Percentiles rank a stretch among this genome's conserved stretches.
Evolutionary conservation across 352 stramenopile genomes (phyloP).

Genomic region (Albugo laibachii): DNA sequence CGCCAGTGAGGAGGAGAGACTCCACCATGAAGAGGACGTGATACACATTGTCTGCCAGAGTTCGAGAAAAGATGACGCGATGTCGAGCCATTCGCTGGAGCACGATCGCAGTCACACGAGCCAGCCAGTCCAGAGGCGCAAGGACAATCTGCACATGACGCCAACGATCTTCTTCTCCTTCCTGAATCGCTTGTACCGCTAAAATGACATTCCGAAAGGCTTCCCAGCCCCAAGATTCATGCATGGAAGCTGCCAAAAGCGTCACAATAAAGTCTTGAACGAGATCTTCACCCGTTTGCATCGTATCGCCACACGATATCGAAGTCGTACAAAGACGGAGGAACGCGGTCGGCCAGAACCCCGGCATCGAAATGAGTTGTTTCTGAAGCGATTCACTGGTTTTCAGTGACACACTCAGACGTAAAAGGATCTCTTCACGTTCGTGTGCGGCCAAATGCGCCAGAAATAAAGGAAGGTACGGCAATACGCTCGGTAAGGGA

Average conservation of each 20-base stretch:
- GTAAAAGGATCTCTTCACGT: conserved; percentile 68
- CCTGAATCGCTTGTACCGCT: conserved; percentile 30
- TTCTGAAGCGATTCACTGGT: conserved; percentile 49
- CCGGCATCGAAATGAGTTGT: conserved; percentile 51
- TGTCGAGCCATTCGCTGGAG: conserved; percentile 55
- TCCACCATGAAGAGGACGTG: conserved; percentile 49
- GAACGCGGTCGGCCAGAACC: conserved; percentile 50
- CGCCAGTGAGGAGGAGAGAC: conserved; percentile 17
- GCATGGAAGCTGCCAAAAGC: conserved; percentile 54
- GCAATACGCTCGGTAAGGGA: conserved; percentile 39
- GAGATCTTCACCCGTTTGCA: conserved; percentile 54
- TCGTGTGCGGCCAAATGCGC: conserved; percentile 22
- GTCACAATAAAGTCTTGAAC: conserved; percentile 70
- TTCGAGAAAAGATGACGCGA: conserved; percentile 49
- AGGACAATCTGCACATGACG: conserved; percentile 10
- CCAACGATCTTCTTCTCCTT: not conserved
- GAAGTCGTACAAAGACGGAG: conserved; percentile 30
- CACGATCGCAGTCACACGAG: conserved; percentile 39
- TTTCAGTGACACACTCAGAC: conserved; percentile 76
- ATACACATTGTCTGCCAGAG: conserved; percentile 59
- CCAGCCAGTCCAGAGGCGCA: conserved; percentile 40
- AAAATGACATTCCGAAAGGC: conserved; percentile 48
- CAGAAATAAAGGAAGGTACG: conserved; percentile 49
- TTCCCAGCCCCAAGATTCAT: conserved; percentile 29
- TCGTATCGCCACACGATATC: conserved; percentile 2